A percentile compares a stretch with the other conserved stretches of the same genome.
Evolutionary conservation across 2,329 filamentous ascomycete species (phyloP).

Genomic region (Tricladium varicosporioides): DNA sequence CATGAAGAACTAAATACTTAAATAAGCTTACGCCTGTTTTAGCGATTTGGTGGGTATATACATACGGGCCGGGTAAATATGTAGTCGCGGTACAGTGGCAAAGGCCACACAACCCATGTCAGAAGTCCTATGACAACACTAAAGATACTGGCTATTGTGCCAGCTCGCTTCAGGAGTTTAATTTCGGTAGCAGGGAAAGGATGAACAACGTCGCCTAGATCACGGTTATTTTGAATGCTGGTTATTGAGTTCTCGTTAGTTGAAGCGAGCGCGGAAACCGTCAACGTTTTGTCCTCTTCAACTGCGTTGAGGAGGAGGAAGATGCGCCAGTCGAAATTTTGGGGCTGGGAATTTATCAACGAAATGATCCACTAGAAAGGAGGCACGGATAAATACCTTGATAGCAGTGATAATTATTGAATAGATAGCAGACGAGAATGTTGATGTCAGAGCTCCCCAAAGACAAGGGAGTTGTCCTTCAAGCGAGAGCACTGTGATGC

Average conservation of each 20-base stretch:
- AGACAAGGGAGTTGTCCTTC: conserved; percentile 49
- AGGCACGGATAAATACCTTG: conserved; percentile 11
- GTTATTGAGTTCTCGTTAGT: not conserved
- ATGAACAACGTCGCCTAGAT: not conserved
- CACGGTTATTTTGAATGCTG: not conserved
- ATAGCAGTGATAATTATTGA: conserved; percentile 45
- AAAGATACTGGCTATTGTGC: not conserved
- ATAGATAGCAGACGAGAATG: conserved; percentile 40
- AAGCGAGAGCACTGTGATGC: conserved; percentile 46
- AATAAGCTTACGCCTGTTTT: not conserved
- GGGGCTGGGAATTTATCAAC: no score
- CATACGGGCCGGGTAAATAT: not conserved
- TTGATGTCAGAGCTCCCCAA: conserved; percentile 50
- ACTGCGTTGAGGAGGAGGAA: not conserved
- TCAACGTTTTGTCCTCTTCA: not conserved
- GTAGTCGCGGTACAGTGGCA: not conserved
- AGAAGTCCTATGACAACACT: not conserved
- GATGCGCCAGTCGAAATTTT: conserved; percentile 34
- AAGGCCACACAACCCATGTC: not conserved
- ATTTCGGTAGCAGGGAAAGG: not conserved
- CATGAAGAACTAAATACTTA: not conserved
- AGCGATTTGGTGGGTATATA: no score
- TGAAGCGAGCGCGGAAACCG: no score
- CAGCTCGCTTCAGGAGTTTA: not conserved
- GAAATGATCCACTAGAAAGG: no score